These are phyloP conservation scores for Pouteria glomerata DNA, from an alignment of 148 eudicot genomes.

Conservation along the genomic window DNA sequence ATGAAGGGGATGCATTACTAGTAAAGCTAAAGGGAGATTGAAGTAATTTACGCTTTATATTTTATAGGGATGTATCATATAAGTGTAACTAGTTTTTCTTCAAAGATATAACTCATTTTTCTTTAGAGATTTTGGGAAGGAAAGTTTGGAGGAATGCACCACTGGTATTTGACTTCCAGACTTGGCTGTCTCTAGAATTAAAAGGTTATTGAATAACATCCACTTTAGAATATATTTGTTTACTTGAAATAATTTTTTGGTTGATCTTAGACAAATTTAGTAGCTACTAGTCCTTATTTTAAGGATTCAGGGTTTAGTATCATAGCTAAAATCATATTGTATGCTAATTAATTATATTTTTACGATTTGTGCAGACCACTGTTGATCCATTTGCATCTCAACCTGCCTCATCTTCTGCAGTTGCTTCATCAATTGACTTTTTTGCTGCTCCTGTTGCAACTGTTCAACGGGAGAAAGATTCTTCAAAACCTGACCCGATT, in stretches of 20 bases:
- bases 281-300: neutral
- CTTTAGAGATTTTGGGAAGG: too few species aligned
- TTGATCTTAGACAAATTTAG: too few species aligned
- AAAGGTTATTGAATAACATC: neutral
- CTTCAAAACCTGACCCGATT: slow-evolving; percentile 32
- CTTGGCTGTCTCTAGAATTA: neutral
- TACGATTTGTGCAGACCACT: slow-evolving; percentile 40
- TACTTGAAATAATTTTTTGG: neutral
- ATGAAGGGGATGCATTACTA: too few species aligned
- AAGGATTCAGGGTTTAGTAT: neutral
- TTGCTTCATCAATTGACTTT: slow-evolving; percentile 60
- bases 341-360: neutral
- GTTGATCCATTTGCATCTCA: slow-evolving; percentile 71
- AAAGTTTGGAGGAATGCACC: too few species aligned
- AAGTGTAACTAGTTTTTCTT: too few species aligned
- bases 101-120: too few species aligned
- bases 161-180: too few species aligned
- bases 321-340: neutral
- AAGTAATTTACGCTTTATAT: too few species aligned
- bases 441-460: slow-evolving; percentile 59
- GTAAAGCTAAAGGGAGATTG: too few species aligned
- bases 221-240: neutral
- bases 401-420: slow-evolving; percentile 46
- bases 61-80: too few species aligned
- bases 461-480: slow-evolving; percentile 37